Conservation (phyloP, 352 stramenopile genomes). For the Chrysophaeum taylorii region DNA sequence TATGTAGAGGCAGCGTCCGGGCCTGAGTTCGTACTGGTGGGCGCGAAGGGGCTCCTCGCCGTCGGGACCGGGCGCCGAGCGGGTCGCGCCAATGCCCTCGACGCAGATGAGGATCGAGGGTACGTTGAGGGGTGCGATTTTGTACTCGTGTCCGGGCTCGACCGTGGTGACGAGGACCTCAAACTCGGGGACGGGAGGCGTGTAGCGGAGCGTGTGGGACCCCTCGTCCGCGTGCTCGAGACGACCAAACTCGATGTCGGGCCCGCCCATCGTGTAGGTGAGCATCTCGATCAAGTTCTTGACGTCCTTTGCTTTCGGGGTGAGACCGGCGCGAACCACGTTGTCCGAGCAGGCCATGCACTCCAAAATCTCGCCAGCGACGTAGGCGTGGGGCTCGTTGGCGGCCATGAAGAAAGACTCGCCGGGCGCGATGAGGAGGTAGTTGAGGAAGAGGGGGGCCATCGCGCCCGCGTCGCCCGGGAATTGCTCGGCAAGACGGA, state of each 20-base stretch:
- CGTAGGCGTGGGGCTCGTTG: conserved; percentile 99
- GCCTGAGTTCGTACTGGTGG: conserved; percentile 1
- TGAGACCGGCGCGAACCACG: conserved; percentile 93
- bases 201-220: conserved; percentile 62
- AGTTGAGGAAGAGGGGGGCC: conserved; percentile 94
- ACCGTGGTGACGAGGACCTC: conserved; percentile 59
- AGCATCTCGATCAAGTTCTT: conserved; percentile 91
- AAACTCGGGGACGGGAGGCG: conserved; percentile 75
- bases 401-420: conserved; percentile 93
- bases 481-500: conserved; percentile 84
- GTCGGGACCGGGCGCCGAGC: neutral
- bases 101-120: conserved; percentile 45
- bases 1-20: neutral
- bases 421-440: conserved; percentile 81
- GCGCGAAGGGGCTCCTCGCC: neutral
- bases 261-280: conserved; percentile 72
- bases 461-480: conserved; percentile 92
- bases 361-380: conserved; percentile 89
- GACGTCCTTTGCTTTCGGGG: conserved; percentile 98
- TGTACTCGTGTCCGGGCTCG: conserved; percentile 39
- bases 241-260: conserved; percentile 45
- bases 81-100: conserved; percentile 40
- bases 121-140: conserved; percentile 33
- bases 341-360: conserved; percentile 99
- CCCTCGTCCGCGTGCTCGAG: conserved; percentile 43